These are phyloP conservation scores for Microsporum canis DNA, from an alignment of 2,329 filamentous ascomycete species.

Conservation along the genomic window DNA sequence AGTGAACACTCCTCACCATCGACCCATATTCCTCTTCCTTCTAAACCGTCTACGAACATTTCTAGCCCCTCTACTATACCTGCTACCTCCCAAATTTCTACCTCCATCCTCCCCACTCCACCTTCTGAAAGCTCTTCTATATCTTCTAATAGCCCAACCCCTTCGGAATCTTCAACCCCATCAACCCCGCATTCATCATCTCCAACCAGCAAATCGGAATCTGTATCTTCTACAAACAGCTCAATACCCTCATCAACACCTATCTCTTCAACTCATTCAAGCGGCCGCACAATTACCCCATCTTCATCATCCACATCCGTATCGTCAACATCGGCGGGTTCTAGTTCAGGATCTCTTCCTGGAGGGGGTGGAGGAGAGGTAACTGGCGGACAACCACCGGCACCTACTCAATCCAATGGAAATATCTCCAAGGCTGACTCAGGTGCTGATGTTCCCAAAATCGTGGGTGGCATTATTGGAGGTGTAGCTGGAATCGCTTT, in stretches of 20 bases:
- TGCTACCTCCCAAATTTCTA: neutral
- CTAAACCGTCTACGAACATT: neutral
- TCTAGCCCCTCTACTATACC: neutral
- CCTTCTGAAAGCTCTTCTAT: neutral
- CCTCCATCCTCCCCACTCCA: neutral
- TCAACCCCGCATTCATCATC: neutral
- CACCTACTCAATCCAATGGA: conserved; percentile 2
- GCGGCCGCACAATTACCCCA: neutral
- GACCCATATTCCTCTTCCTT: neutral
- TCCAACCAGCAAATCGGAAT: neutral
- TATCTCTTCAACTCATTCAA: neutral
- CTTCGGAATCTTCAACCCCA: neutral
- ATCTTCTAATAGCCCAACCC: neutral
- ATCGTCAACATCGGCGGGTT: conserved; percentile 6
- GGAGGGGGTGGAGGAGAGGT: conserved; percentile 10
- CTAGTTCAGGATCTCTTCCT: conserved; percentile 5
- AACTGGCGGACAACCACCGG: conserved; percentile 1
- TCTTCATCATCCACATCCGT: conserved; percentile 4
- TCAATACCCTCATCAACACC: neutral
- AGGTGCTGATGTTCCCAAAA: conserved; percentile 37
- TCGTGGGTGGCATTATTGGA: conserved; percentile 53
- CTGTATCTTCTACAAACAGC: neutral
- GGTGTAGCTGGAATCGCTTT: conserved; percentile 48
- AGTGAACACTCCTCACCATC: neutral
- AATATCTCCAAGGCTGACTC: conserved; percentile 7